Percentiles rank a stretch among this genome's conserved stretches.
Conservation (phyloP, 2,329 filamentous ascomycete species). For the Ophiocordyceps camponoti-floridani region DNA sequence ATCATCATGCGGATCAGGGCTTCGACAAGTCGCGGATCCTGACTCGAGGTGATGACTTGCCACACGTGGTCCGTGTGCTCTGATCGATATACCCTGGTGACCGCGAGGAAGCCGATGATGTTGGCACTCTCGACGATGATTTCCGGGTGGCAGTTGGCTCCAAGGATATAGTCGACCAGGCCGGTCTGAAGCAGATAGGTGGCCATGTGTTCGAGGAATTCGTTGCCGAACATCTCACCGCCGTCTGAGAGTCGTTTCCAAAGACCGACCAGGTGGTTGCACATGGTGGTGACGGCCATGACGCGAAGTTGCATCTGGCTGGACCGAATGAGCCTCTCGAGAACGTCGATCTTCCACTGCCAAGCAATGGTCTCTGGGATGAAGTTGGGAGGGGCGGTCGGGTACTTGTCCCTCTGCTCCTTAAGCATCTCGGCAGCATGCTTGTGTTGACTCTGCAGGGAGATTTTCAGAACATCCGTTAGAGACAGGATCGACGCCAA, state of each 20-base stretch:
- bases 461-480: slow-evolving; percentile 23
- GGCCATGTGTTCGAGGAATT: slow-evolving; percentile 49
- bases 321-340: slow-evolving; percentile 59
- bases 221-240: slow-evolving; percentile 17
- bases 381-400: slow-evolving; percentile 18
- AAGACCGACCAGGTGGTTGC: slow-evolving; percentile 46
- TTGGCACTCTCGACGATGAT: slow-evolving; percentile 68
- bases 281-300: slow-evolving; percentile 58
- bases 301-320: slow-evolving; percentile 85
- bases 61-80: slow-evolving; percentile 66
- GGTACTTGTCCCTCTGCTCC: slow-evolving; percentile 11
- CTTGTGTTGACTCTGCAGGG: slow-evolving; percentile 18
- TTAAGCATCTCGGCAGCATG: slow-evolving; percentile 13
- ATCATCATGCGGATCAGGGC: slow-evolving; percentile 53
- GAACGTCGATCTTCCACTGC: slow-evolving; percentile 52
- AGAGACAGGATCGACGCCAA: slow-evolving; percentile 20
- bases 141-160: slow-evolving; percentile 81
- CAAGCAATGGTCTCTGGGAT: slow-evolving; percentile 33
- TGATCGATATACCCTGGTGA: slow-evolving; percentile 55
- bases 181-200: slow-evolving; percentile 50
- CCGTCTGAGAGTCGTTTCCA: slow-evolving; percentile 40
- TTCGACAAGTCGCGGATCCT: slow-evolving; percentile 70
- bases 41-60: slow-evolving; percentile 63
- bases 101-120: slow-evolving; percentile 71
- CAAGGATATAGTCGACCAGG: slow-evolving; percentile 73